These are phyloP conservation scores for Marasmius tenuissimus DNA, from an alignment of 1,284 basidiomycete species.

Conservation along the genomic window DNA sequence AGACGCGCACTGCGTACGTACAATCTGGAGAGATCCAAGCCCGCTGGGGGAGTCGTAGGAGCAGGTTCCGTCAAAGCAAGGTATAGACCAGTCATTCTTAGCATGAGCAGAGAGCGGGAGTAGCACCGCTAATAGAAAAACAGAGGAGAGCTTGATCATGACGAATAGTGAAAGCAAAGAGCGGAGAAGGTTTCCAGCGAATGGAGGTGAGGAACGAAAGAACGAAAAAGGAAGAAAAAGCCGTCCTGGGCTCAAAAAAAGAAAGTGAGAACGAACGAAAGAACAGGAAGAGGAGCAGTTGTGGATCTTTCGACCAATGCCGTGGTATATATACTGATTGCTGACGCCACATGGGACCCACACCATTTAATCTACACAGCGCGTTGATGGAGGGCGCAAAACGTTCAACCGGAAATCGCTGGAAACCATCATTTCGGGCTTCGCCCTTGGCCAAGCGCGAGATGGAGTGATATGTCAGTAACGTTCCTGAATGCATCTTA, in stretches of 20 bases:
- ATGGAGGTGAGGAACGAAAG: not conserved
- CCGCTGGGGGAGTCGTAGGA: constrained; percentile 12
- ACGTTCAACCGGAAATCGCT: too few species aligned
- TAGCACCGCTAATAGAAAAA: constrained; percentile 3
- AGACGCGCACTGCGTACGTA: not conserved
- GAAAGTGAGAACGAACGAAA: not conserved
- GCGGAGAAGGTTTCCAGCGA: not conserved
- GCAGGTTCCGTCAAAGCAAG: constrained; percentile 14
- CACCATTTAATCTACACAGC: too few species aligned
- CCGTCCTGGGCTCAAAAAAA: constrained; percentile 2
- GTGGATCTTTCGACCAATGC: too few species aligned
- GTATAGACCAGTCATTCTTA: constrained; percentile 15
- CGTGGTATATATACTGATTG: too few species aligned
- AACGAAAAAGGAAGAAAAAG: not conserved
- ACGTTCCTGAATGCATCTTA: too few species aligned
- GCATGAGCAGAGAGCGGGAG: constrained; percentile 2
- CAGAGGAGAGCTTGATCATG: constrained; percentile 1
- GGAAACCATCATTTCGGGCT: too few species aligned
- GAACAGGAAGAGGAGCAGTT: not conserved
- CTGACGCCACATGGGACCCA: too few species aligned
- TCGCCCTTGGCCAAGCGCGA: too few species aligned
- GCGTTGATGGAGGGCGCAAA: too few species aligned
- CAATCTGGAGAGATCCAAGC: constrained; percentile 15
- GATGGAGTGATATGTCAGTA: too few species aligned
- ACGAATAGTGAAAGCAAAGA: not conserved